Evolutionary conservation across 495 filamentous ascomycete species (phyloP), one percentile per base, ranked within the genome.

Genomic region (Letharia lupina): DNA sequence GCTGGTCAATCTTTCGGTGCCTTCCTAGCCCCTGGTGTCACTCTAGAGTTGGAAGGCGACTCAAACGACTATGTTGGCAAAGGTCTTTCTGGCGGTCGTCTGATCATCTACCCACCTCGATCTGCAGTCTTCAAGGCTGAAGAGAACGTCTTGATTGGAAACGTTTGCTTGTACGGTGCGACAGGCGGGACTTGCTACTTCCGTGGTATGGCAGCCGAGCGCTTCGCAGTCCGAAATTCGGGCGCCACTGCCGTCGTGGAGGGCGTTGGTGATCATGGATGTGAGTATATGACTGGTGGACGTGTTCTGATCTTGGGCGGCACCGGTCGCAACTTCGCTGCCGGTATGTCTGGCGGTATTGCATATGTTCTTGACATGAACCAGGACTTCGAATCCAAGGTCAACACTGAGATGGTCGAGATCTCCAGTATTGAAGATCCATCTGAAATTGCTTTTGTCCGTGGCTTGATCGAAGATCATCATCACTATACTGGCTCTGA

Each of bases 231-330:
- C 62, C 91, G 94, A 69, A 99, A 99, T 81, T 98, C 95, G 1
- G 94, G 94, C 75, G 94, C 90, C 54, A 98, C 89, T 40, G 94
- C 95, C 41, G 90, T 99, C 69, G 93, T 98, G 69, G 94, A 99
- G 79, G 94, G 95, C 77, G 86, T 96, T 63, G 94, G 94, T 81
- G 94, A 99, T 75, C 94, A 99, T 74, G 91, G 93, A 59, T 98
- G 93, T 74, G 94, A 99, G 80, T 99, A 99, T 84, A 99, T 99
- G 94, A 98, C 94, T 66, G 94, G 94, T 73, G 94, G 94, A 73
- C 91, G 95, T 74, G 86, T 98, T 47, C 79, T 99, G 65, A 82
- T 95, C 67, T 82, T 99, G 57, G 94, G 94, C 65, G 85, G 87
- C 72, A 96, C 91, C 72, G 94, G 94, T n/a, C 94, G 94, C 68